Evolutionary conservation across 23 red algal species (phyloP).

Genomic region (Gracilaria vermiculophylla): DNA sequence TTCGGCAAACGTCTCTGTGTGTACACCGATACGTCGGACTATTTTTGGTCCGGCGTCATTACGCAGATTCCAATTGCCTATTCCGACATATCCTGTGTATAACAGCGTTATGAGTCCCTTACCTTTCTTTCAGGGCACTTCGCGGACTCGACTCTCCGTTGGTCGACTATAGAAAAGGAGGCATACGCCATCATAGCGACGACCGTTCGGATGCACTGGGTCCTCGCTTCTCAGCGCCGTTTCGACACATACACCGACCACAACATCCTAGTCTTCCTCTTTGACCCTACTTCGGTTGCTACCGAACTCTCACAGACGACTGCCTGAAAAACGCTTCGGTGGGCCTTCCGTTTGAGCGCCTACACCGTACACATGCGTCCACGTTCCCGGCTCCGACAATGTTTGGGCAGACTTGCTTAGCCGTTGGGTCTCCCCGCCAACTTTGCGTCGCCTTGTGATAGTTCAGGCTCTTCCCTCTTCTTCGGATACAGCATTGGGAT

Average conservation of each 20-base stretch:
- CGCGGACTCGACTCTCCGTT: not conserved
- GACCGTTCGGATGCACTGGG: not conserved
- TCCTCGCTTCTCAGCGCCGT: not conserved
- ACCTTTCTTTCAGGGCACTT: not conserved
- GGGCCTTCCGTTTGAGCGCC: not conserved
- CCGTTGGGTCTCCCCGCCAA: not conserved
- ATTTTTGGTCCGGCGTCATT: not conserved
- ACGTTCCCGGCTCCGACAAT: not conserved
- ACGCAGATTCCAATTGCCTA: not conserved
- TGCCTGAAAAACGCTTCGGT: not conserved
- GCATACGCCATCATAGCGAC: not conserved
- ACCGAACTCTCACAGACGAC: not conserved
- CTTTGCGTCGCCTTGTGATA: not conserved
- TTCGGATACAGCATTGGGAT: not conserved
- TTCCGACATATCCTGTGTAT: not conserved
- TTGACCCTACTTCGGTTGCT: not conserved
- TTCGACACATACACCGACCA: constrained; percentile 12
- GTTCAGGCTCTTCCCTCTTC: not conserved
- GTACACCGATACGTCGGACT: constrained; percentile 5
- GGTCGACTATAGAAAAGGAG: not conserved
- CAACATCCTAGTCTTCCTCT: not conserved
- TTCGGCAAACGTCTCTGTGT: not conserved
- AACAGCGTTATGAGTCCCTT: not conserved
- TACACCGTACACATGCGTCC: not conserved
- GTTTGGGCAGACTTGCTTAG: not conserved